Percentiles rank a stretch among this genome's conserved stretches.
phyloP scores from a whole-genome alignment of 331 rosid genomes.

The Erythrophleum ivorense region DNA sequence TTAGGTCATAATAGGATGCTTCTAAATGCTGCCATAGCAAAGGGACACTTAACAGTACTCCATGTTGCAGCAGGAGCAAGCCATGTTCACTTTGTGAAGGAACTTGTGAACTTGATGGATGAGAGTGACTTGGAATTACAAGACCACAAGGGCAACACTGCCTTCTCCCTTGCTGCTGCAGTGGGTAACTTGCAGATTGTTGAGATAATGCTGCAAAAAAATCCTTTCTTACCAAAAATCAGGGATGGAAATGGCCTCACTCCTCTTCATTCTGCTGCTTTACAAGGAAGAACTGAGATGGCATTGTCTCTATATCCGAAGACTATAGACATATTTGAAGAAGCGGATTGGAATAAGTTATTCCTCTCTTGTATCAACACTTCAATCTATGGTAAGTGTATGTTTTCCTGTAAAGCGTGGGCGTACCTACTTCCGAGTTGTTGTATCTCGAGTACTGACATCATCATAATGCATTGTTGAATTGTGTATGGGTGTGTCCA shows the following conservation, averaged over 20 bases:
- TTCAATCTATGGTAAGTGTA: constrained; percentile 42
- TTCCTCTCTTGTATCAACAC: constrained; percentile 42
- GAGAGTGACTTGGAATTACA: background rate
- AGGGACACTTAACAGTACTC: constrained; percentile 34
- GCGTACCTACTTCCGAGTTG: too few species aligned
- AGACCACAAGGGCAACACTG: constrained; percentile 38
- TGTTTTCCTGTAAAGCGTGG: too few species aligned
- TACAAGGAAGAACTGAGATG: constrained; percentile 42
- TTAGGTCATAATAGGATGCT: background rate
- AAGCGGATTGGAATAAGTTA: background rate
- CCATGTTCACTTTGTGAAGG: constrained; percentile 36
- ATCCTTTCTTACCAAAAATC: background rate
- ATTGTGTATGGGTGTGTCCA: too few species aligned
- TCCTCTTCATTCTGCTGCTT: constrained; percentile 46
- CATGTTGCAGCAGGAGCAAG: constrained; percentile 49
- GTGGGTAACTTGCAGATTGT: constrained; percentile 40
- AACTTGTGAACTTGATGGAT: constrained; percentile 3
- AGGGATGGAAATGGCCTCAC: constrained; percentile 14
- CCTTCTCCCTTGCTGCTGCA: constrained; percentile 44
- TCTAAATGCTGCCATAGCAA: constrained; percentile 31
- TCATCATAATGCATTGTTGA: too few species aligned
- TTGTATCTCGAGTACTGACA: too few species aligned
- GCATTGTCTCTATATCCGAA: background rate
- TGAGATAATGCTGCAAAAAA: background rate
- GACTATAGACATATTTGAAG: background rate